Evolutionary conservation across 176 grass and related monocot genomes (phyloP).

Genomic region (Hordeum vulgare): MorexV3_pseudomolecules_assembly NC_058520.1:32328098-32328597

Average conservation of each 20-base stretch:
- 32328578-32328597: not conserved
- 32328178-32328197: conserved; percentile 84
- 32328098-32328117: conserved; percentile 70
- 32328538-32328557: not conserved
- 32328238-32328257: conserved; percentile 6
- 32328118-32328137: conserved; percentile 82
- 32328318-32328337: conserved; percentile 17
- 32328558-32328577: not conserved
- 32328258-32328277: not conserved
- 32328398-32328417: conserved; percentile 98
- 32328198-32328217: conserved; percentile 74
- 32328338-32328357: conserved; percentile 23
- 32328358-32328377: conserved; percentile 83
- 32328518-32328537: conserved; percentile 7
- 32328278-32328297: not conserved
- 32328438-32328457: conserved; percentile 71
- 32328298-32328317: not conserved
- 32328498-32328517: not conserved
- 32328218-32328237: conserved; percentile 30
- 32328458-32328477: conserved; percentile 62
- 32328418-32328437: conserved; percentile 77
- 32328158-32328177: conserved; percentile 94
- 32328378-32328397: conserved; percentile 57
- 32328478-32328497: conserved; percentile 53
- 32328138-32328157: conserved; percentile 98